Conservation (phyloP, 148 eudicot genomes). For the Suaeda aralocaspica region DNA sequence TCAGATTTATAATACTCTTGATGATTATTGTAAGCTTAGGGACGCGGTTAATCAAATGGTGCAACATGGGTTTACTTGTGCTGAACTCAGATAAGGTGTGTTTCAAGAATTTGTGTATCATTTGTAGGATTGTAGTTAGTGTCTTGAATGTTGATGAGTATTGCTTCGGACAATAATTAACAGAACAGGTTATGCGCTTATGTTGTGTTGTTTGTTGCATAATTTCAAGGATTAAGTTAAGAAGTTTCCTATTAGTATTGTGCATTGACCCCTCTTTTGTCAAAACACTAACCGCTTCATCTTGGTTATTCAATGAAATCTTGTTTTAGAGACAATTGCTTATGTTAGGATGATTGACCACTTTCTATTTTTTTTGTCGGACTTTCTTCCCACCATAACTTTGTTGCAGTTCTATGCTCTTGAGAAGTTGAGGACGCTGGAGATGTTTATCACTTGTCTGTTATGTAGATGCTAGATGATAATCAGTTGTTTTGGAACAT, state of each 20-base stretch:
- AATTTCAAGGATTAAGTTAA: neutral
- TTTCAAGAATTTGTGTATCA: no score
- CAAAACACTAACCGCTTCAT: neutral
- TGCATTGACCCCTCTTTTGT: no score
- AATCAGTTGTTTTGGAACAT: no score
- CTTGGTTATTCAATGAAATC: neutral
- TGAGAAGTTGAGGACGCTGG: no score
- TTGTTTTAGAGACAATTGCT: no score
- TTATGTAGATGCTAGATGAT: no score
- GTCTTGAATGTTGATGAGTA: neutral
- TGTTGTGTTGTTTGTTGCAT: neutral
- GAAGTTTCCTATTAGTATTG: neutral
- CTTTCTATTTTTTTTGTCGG: neutral
- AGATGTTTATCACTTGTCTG: no score
- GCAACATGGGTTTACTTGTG: conserved; percentile 56
- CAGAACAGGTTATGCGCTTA: neutral
- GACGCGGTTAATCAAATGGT: conserved; percentile 78
- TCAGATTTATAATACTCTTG: conserved; percentile 70
- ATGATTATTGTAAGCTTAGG: conserved; percentile 68
- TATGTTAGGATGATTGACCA: no score
- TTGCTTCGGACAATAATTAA: neutral
- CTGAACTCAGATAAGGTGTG: conserved; percentile 51
- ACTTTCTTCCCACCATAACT: neutral
- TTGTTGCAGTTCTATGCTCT: no score
- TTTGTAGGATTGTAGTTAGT: no score